Conservation (phyloP, 495 filamentous ascomycete species). For the Neurospora discreta region DNA sequence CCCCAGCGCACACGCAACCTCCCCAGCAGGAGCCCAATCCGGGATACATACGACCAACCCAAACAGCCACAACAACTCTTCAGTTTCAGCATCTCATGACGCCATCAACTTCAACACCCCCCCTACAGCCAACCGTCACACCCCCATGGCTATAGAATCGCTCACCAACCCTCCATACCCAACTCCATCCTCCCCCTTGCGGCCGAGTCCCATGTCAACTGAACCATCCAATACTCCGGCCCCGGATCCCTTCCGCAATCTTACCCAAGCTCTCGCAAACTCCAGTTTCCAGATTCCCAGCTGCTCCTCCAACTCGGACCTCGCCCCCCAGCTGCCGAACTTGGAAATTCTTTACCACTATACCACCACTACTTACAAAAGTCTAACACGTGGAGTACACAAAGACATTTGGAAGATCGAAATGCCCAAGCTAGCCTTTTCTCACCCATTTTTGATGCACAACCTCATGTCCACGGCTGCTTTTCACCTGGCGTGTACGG, state of each 20-base stretch:
- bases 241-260: constrained; percentile 14
- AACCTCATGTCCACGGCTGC: constrained; percentile 18
- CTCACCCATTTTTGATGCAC: constrained; percentile 17
- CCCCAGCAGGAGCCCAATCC: neutral
- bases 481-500: constrained; percentile 15
- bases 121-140: neutral
- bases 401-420: constrained; percentile 12
- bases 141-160: neutral
- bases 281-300: neutral
- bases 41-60: neutral
- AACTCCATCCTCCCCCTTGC: neutral
- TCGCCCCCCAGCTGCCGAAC: constrained; percentile 7
- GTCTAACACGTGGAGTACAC: constrained; percentile 2
- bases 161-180: neutral
- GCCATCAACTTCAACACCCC: neutral
- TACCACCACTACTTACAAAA: constrained; percentile 8
- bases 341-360: constrained; percentile 21
- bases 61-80: neutral
- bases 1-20: neutral
- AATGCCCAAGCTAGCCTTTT: constrained; percentile 12
- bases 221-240: neutral
- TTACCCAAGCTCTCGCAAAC: neutral
- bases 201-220: neutral
- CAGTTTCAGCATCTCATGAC: neutral
- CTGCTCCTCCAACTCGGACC: neutral